Evolutionary conservation across 2,329 filamentous ascomycete genomes (phyloP), one percentile per base, ranked within the genome.

Genomic region (Lizonia empirigonia): DNA sequence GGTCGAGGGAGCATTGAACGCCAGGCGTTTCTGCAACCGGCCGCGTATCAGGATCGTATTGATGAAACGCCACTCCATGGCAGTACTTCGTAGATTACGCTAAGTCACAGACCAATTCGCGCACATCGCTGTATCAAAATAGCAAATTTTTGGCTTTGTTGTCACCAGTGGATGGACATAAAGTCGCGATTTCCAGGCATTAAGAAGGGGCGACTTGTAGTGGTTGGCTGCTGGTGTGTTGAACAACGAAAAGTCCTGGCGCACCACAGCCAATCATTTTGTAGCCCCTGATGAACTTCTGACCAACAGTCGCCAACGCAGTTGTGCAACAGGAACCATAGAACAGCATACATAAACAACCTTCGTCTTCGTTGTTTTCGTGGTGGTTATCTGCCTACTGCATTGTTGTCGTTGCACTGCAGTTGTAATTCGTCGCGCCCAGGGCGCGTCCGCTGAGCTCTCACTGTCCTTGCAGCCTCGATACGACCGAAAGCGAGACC

Each of bases 1-100:
- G 53, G 58, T 59, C 58, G 60, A 62, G 58, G 59, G 42, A 59
- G 70, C 70, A 71, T 73, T 71, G 67, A 67, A 53, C 59, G 62
- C 64, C 60, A 64, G 63, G 63, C 59, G 53, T 54, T 56, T 65
- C 59, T 64, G 68, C 58, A 58, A 70, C 69, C 53, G 44, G 56
- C 44, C 44, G 56, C 57, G 69, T 71, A 58, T 69, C 68, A 71
- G 62, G 53, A 56, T 54, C 47, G 50, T 42, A 24, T 32, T 33
- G 22, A 26, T 69, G 67, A 68, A 69, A 69, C 65, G 46, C 49
- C 35, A 44, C 44, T 48, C 50, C 55, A 54, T 56, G 55, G 37
- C 57, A 54, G 36, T 39, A 36, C n/a, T n/a, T n/a, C n/a, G n/a
- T n/a, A 29, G 38, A 37, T 37, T 47, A 36, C 40, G 37, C 32